Conservation (phyloP, 2,329 filamentous ascomycete species). For the Colletotrichum echinochloae region DNA sequence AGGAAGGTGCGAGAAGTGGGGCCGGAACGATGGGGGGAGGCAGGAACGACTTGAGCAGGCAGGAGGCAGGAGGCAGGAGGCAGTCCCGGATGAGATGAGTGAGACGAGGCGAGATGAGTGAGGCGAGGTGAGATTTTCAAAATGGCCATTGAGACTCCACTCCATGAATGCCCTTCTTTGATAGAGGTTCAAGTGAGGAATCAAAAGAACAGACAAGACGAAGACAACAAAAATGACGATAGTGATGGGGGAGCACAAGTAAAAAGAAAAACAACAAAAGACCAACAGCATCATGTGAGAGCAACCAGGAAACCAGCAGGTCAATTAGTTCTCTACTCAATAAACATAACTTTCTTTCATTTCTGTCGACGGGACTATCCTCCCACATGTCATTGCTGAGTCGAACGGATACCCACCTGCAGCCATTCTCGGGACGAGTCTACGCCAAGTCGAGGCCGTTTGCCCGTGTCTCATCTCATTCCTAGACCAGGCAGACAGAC, state of each 20-base stretch:
- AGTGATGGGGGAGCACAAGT: not conserved
- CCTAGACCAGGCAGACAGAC: not conserved
- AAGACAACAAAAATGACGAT: not conserved
- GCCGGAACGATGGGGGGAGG: not conserved
- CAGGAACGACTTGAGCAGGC: not conserved
- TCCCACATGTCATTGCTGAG: not conserved
- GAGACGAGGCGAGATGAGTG: too few species aligned
- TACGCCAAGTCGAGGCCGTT: not conserved
- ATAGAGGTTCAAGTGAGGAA: not conserved
- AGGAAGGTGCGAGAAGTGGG: not conserved
- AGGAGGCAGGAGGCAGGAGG: not conserved
- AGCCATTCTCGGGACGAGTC: not conserved
- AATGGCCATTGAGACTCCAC: not conserved
- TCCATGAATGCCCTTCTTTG: not conserved
- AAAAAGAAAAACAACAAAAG: not conserved
- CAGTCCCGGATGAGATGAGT: too few species aligned
- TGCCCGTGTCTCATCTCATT: not conserved
- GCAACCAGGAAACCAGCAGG: not conserved
- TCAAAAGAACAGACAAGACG: not conserved
- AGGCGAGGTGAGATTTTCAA: not conserved
- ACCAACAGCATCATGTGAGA: not conserved
- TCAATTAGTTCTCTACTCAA: not conserved
- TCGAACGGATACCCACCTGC: not conserved
- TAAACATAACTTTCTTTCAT: not conserved
- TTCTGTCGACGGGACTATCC: rapidly evolving